phyloP scores from a whole-genome alignment of 192 early-diverging fungal species.

The Phycomyces blakesleeanus region DNA sequence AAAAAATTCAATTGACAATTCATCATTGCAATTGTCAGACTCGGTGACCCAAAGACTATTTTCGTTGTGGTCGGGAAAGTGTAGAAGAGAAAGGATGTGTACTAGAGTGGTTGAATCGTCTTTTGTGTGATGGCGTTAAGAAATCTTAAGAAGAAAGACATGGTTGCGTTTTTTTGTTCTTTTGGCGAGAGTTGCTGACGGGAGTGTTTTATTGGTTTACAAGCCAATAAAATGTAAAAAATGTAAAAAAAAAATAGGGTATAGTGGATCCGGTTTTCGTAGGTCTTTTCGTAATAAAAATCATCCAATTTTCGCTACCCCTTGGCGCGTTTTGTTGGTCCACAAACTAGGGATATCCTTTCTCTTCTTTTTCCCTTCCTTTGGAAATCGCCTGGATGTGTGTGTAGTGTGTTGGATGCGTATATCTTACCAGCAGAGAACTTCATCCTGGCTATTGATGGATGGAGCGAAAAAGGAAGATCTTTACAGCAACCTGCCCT shows the following conservation, averaged over 20 bases:
- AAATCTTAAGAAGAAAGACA: no score
- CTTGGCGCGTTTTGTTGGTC: not conserved
- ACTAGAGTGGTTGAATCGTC: no score
- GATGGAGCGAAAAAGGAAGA: constrained; percentile 28
- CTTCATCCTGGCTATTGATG: constrained; percentile 23
- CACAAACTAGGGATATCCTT: not conserved
- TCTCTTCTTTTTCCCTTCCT: not conserved
- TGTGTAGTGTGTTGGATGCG: not conserved
- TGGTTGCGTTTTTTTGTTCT: not conserved
- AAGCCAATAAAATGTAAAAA: not conserved
- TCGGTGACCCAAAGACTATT: no score
- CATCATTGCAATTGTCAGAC: not conserved
- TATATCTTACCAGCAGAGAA: constrained; percentile 19
- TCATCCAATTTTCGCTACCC: not conserved
- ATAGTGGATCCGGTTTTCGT: not conserved
- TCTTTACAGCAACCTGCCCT: constrained; percentile 5
- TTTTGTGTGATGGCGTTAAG: no score
- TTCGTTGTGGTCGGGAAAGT: not conserved
- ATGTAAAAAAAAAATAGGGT: not conserved
- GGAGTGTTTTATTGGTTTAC: no score
- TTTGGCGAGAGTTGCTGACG: not conserved
- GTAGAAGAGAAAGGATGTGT: not conserved
- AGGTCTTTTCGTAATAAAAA: no score
- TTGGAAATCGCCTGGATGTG: no score
- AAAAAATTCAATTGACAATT: not conserved